Base-by-base conservation (phyloP, 345 rosid genomes). In the Populus nigra region DNA sequence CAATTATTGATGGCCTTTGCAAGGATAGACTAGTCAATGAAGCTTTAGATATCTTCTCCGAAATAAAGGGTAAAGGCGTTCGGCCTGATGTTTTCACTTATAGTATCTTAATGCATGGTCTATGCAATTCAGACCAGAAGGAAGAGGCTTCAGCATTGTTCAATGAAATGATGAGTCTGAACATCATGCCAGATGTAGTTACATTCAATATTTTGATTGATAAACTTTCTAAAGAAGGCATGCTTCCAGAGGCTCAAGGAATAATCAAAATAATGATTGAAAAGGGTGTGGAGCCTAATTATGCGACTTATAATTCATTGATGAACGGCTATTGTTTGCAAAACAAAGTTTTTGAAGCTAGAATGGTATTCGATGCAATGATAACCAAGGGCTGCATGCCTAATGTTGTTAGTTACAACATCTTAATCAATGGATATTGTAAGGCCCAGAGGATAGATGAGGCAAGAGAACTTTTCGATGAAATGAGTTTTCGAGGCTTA, bases 41-140 rank as follows among this genome's bases (percentile, higher is more conserved):
- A 36, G 74, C 74, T 15, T 5, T 47, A 49, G 31, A 47, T 50
- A 31, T 72, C 22, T n/a, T 72, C 38, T 47, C 8, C 15, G 23
- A 18, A 18, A 72, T 72, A 39, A 25, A 23, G 31, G 62, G 63
- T n/a, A 47, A 53, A 50, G 35, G 22, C 3, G 22, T 45, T 47
- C 23, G 9, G 33, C 74, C 74, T 16, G 39, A 72, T 72, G 74
- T 50, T 13, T 15, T 72, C 39, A 72, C 74, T 72, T 73, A 73
- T 33, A 73, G 47, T 41, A 41, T 41, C 47, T 41, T 41, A 41
- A 41, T 41, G 15, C 47, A 41, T 41, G 47, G 47, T 41, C 47
- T 41, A 2, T 41, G 47, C 47, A 41, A 41, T 10, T 41, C 47
- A 41, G 47, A 41, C 47, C 29, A 43, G 17, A 29, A 62, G 71